A percentile compares a stretch with the other conserved stretches of the same genome.
These are phyloP conservation scores for Auriscalpium microsporum DNA, from an alignment of 768 basidiomycete species.

Conservation along the genomic window DNA sequence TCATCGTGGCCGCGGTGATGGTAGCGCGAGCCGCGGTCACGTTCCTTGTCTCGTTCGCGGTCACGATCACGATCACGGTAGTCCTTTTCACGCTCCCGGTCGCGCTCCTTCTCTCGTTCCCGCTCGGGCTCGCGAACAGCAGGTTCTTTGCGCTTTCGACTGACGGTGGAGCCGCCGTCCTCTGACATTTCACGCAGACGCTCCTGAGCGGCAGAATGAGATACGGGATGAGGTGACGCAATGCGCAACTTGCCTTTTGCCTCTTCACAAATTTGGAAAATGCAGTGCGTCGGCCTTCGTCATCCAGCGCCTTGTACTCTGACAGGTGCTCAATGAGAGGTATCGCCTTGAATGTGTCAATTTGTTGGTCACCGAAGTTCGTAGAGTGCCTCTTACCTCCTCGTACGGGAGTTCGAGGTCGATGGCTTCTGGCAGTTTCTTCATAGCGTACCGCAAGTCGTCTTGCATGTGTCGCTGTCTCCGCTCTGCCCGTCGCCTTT, in stretches of 20 bases:
- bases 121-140: slow-evolving; percentile 17
- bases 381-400: slow-evolving; percentile 40
- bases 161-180: slow-evolving; percentile 73
- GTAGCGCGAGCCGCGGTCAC: slow-evolving; percentile 18
- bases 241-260: slow-evolving; percentile 58
- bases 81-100: slow-evolving; percentile 28
- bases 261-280: slow-evolving; percentile 85
- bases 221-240: background rate
- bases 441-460: slow-evolving; percentile 91
- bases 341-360: slow-evolving; percentile 39
- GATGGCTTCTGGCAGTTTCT: slow-evolving; percentile 77
- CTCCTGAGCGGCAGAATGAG: slow-evolving; percentile 38
- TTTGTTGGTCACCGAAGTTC: too few species aligned
- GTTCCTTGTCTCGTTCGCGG: slow-evolving; percentile 20
- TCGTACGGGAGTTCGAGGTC: slow-evolving; percentile 74
- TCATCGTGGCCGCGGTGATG: slow-evolving; percentile 5
- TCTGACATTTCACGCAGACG: slow-evolving; percentile 70
- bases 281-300: slow-evolving; percentile 73
- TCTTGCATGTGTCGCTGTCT: slow-evolving; percentile 84
- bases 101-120: slow-evolving; percentile 38
- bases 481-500: slow-evolving; percentile 79
- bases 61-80: slow-evolving; percentile 30
- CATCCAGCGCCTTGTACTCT: slow-evolving; percentile 82
- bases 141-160: slow-evolving; percentile 76
- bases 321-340: slow-evolving; percentile 73